Evolutionary conservation across 2,329 filamentous ascomycete genomes (phyloP).

Genomic region (Trichoderma brevicompactum): DNA sequence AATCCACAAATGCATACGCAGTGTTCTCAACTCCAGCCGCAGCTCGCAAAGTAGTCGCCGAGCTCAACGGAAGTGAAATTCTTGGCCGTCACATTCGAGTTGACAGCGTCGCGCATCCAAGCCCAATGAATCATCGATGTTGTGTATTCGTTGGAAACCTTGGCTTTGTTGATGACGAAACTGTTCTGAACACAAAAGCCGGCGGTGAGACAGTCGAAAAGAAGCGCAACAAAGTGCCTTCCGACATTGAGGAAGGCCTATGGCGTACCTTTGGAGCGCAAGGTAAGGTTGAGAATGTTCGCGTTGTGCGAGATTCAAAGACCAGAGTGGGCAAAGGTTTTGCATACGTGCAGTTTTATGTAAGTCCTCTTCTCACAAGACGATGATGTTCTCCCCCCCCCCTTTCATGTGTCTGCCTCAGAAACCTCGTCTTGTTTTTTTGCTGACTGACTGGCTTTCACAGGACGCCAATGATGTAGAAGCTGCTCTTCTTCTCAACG

Average conservation of each 20-base stretch:
- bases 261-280: conserved; percentile 78
- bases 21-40: conserved; percentile 80
- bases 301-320: conserved; percentile 84
- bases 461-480: conserved; percentile 86
- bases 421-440: neutral
- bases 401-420: neutral
- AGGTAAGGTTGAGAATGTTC: conserved; percentile 88
- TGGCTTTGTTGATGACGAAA: conserved; percentile 93
- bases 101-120: conserved; percentile 87
- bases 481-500: conserved; percentile 83
- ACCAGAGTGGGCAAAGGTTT: conserved; percentile 96
- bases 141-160: conserved; percentile 97
- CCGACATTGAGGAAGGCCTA: conserved; percentile 90
- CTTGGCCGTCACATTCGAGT: conserved; percentile 88
- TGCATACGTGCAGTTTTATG: conserved; percentile 94
- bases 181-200: conserved; percentile 65
- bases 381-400: neutral
- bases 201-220: conserved; percentile 71
- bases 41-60: conserved; percentile 74
- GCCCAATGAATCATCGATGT: conserved; percentile 78
- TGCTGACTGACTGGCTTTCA: conserved; percentile 5
- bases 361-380: conserved; percentile 43
- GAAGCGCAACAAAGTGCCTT: conserved; percentile 73
- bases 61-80: conserved; percentile 82
- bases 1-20: conserved; percentile 91